Evolutionary conservation across 2,329 filamentous ascomycete genomes (phyloP).

Genomic region (Paraphaeosphaeria sporulosa): DNA sequence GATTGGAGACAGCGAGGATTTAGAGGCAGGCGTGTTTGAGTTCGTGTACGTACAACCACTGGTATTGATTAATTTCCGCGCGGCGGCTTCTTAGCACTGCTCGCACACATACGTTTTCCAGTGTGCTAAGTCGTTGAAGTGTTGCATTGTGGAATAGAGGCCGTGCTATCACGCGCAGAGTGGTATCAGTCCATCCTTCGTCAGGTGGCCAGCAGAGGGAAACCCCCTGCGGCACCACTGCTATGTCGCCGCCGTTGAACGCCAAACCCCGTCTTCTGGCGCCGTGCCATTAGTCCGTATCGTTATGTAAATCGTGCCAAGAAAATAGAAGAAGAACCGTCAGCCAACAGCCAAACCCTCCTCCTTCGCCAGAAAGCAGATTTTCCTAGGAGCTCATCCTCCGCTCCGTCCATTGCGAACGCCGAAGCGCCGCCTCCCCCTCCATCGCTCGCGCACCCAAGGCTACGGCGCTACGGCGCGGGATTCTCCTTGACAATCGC

Average conservation of each 20-base stretch:
- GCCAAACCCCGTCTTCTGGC: slow-evolving; percentile 5
- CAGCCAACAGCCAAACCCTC: not conserved
- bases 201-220: not conserved
- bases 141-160: not conserved
- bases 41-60: slow-evolving; percentile 1
- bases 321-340: not conserved
- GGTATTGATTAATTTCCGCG: not conserved
- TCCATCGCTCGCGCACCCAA: not conserved
- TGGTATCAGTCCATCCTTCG: slow-evolving; percentile 4
- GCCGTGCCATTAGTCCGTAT: slow-evolving; percentile 6
- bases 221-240: not conserved
- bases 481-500: slow-evolving; percentile 90
- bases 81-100: not conserved
- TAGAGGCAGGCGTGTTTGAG: slow-evolving; percentile 1
- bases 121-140: not conserved
- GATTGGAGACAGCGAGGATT: not conserved
- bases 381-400: not conserved
- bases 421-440: not conserved
- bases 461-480: slow-evolving; percentile 61
- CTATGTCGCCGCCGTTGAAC: slow-evolving; percentile 1
- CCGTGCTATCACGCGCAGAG: slow-evolving; percentile 2
- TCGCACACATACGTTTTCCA: not conserved
- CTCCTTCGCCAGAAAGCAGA: not conserved
- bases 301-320: not conserved
- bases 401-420: not conserved